These are phyloP conservation scores for Sequoia sempervirens DNA, from an alignment of 75 land plant species.

Conservation along the genomic window DNA sequence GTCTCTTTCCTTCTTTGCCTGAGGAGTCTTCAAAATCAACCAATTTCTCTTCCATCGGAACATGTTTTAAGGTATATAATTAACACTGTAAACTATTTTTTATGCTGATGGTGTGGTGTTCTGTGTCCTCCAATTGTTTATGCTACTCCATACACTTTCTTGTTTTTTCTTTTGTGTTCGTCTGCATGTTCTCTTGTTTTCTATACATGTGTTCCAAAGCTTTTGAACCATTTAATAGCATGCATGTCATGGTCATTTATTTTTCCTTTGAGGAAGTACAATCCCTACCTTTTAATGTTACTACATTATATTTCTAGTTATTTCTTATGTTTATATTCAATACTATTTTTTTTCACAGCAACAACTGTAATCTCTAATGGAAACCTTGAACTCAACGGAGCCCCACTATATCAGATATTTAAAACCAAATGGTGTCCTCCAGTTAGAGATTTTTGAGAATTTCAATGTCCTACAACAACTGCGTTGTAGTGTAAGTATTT, in stretches of 20 bases:
- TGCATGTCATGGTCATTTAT: too few species aligned
- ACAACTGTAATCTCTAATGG: conserved; percentile 91
- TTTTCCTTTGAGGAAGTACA: too few species aligned
- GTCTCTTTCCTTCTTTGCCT: conserved; percentile 64
- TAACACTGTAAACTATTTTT: background rate
- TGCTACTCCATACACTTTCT: too few species aligned
- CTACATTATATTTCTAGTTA: too few species aligned
- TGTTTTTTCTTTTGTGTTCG: too few species aligned
- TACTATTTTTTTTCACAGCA: conserved; percentile 46
- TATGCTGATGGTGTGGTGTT: background rate
- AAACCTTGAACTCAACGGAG: conserved; percentile 84
- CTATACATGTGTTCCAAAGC: background rate
- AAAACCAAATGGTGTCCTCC: conserved; percentile 77
- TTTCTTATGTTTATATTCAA: too few species aligned
- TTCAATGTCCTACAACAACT: conserved; percentile 80
- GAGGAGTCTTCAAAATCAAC: conserved; percentile 83
- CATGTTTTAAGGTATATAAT: conserved; percentile 78
- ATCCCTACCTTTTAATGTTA: too few species aligned
- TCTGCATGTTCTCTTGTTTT: background rate
- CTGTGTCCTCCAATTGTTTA: background rate
- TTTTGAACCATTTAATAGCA: too few species aligned
- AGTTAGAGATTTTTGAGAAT: conserved; percentile 90
- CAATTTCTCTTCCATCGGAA: conserved; percentile 94
- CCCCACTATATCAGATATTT: conserved; percentile 96
- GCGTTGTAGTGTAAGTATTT: too few species aligned